Evolutionary conservation across 208 protist genomes (phyloP).

Genomic region (Leishmania aethiopica): DNA sequence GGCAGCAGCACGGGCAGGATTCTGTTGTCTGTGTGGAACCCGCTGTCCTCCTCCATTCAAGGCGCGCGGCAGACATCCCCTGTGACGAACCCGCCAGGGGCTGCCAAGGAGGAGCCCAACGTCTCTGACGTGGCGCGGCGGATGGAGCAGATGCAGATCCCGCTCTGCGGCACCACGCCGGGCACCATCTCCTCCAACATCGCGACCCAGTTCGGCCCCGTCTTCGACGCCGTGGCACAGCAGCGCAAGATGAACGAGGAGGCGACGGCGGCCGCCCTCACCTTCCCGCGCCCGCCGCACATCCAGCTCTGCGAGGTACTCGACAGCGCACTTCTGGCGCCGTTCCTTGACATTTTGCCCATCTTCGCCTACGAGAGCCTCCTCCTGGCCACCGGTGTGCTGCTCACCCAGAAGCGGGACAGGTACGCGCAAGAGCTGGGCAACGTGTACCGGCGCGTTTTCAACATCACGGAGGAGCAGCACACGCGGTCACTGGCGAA

Average conservation of each 20-base stretch:
- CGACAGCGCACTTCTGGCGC: constrained; percentile 38
- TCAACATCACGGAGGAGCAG: constrained; percentile 50
- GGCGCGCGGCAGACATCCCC: not conserved
- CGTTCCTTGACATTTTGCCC: constrained; percentile 32
- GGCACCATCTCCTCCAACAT: constrained; percentile 34
- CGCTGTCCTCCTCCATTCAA: constrained; percentile 5
- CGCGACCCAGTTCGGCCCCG: constrained; percentile 8
- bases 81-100: not conserved
- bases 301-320: constrained; percentile 47
- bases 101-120: not conserved
- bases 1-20: not conserved
- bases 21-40: constrained; percentile 13
- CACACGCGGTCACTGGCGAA: constrained; percentile 50
- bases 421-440: constrained; percentile 38
- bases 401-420: constrained; percentile 18
- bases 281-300: constrained; percentile 12
- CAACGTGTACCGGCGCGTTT: constrained; percentile 41
- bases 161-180: constrained; percentile 36
- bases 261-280: not conserved
- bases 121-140: not conserved
- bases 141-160: constrained; percentile 31
- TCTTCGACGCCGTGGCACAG: constrained; percentile 22
- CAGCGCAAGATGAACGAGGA: not conserved
- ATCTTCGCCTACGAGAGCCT: constrained; percentile 67
- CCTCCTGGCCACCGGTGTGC: constrained; percentile 43